These are phyloP conservation scores for Geotrichum bryndzae DNA, from an alignment of 1,139 yeast genomes.

Conservation along the genomic window DNA sequence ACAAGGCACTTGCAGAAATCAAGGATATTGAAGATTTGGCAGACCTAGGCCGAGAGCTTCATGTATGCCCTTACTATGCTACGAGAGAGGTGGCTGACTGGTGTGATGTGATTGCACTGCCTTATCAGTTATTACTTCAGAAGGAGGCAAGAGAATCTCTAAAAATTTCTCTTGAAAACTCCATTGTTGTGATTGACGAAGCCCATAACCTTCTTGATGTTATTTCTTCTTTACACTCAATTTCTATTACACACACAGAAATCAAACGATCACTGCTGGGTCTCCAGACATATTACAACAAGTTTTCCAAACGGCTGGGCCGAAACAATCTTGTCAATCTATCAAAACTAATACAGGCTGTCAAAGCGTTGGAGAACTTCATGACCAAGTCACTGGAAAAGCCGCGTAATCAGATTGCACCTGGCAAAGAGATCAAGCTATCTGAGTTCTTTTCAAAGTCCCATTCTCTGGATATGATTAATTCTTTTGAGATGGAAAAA, in stretches of 20 bases:
- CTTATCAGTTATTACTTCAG: slow-evolving; percentile 75
- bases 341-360: slow-evolving; percentile 54
- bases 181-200: slow-evolving; percentile 80
- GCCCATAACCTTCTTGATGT: slow-evolving; percentile 87
- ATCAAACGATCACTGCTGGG: slow-evolving; percentile 43
- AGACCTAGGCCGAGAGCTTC: slow-evolving; percentile 49
- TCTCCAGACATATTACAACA: slow-evolving; percentile 49
- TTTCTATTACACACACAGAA: slow-evolving; percentile 49
- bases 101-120: slow-evolving; percentile 74
- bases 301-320: slow-evolving; percentile 58
- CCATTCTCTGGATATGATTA: slow-evolving; percentile 60
- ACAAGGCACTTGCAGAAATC: slow-evolving; percentile 52
- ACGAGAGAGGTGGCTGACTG: slow-evolving; percentile 40
- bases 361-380: slow-evolving; percentile 48
- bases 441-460: slow-evolving; percentile 51
- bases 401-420: slow-evolving; percentile 33
- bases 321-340: slow-evolving; percentile 71
- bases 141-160: slow-evolving; percentile 56
- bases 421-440: slow-evolving; percentile 52
- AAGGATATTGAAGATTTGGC: slow-evolving; percentile 82
- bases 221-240: slow-evolving; percentile 63
- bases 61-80: slow-evolving; percentile 80
- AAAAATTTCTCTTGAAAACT: slow-evolving; percentile 52
- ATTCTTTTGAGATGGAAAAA: slow-evolving; percentile 59
- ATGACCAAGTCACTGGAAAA: slow-evolving; percentile 32